Percentiles rank a stretch among this genome's conserved stretches.
Evolutionary conservation across 1,284 basidiomycete genomes (phyloP).

Genomic region (Ustilago trichophora): DNA sequence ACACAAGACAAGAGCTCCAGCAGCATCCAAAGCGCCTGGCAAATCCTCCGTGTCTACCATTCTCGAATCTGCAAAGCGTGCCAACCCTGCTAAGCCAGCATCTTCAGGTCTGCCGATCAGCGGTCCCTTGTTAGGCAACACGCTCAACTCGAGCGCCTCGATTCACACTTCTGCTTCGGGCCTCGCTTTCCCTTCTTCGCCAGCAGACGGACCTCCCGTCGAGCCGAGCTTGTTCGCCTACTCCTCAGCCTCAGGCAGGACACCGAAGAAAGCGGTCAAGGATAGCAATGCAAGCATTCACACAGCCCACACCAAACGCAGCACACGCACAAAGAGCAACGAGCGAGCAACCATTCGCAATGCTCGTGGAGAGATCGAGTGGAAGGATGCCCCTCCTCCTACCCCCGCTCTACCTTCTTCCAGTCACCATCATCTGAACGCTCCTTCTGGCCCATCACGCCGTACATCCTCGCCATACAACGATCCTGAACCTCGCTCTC

Average conservation of each 20-base stretch:
- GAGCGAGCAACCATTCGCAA: slow-evolving; percentile 38
- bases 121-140: slow-evolving; percentile 26
- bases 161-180: slow-evolving; percentile 1
- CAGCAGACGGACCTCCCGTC: slow-evolving; percentile 24
- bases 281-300: slow-evolving; percentile 27
- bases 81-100: slow-evolving; percentile 2
- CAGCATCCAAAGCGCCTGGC: slow-evolving; percentile 2
- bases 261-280: slow-evolving; percentile 24
- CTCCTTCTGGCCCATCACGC: not conserved
- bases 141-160: slow-evolving; percentile 12
- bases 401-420: slow-evolving; percentile 7
- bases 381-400: slow-evolving; percentile 33
- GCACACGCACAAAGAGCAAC: slow-evolving; percentile 16
- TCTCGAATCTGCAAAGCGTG: slow-evolving; percentile 33
- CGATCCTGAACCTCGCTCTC: slow-evolving; percentile 4
- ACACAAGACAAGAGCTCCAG: slow-evolving; percentile 9
- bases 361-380: slow-evolving; percentile 48
- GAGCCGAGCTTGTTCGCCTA: slow-evolving; percentile 45
- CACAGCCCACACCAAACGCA: slow-evolving; percentile 17
- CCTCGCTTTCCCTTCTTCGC: slow-evolving; percentile 7
- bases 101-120: not conserved
- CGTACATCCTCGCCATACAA: slow-evolving; percentile 21
- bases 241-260: slow-evolving; percentile 6
- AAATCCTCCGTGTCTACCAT: slow-evolving; percentile 40
- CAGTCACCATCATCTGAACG: not conserved